phyloP scores from a whole-genome alignment of 2,329 filamentous ascomycete genomes.

The Cercospora berteroae region DNA sequence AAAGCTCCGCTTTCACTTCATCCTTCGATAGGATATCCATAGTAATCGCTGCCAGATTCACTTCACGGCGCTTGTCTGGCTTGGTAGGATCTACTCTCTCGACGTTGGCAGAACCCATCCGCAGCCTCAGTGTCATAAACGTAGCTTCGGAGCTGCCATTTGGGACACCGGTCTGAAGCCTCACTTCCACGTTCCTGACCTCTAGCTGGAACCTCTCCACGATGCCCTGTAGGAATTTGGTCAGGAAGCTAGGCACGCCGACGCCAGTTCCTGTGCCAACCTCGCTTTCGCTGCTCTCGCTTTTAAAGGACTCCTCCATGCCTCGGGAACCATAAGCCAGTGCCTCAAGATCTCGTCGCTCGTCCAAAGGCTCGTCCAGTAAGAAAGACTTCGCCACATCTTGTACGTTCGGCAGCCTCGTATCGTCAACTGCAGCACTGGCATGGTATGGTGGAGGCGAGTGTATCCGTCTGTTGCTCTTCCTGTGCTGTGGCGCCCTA shows the following conservation, averaged over 20 bases:
- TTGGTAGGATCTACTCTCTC: background rate
- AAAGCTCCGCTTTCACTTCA: slow-evolving; percentile 25
- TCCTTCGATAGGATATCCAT: slow-evolving; percentile 32
- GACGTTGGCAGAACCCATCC: slow-evolving; percentile 56
- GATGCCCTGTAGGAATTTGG: slow-evolving; percentile 70
- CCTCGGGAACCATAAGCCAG: slow-evolving; percentile 59
- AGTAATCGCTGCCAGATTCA: slow-evolving; percentile 30
- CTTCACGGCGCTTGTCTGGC: background rate
- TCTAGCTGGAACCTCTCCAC: slow-evolving; percentile 67
- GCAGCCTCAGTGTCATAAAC: slow-evolving; percentile 62
- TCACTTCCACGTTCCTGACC: slow-evolving; percentile 64
- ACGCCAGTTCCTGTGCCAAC: slow-evolving; percentile 69
- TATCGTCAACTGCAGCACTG: slow-evolving; percentile 33
- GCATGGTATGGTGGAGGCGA: slow-evolving; percentile 32
- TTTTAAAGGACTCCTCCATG: slow-evolving; percentile 59
- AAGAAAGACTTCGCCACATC: slow-evolving; percentile 77
- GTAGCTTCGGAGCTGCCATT: slow-evolving; percentile 31
- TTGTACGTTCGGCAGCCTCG: slow-evolving; percentile 60
- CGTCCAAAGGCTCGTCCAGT: slow-evolving; percentile 64
- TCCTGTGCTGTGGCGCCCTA: slow-evolving; percentile 37
- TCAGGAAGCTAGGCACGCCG: slow-evolving; percentile 67
- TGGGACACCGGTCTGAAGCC: slow-evolving; percentile 59
- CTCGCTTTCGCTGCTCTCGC: slow-evolving; percentile 57
- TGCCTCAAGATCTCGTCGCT: slow-evolving; percentile 67
- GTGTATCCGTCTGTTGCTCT: slow-evolving; percentile 37